Evolutionary conservation across 495 filamentous ascomycete genomes (phyloP).

Genomic region (Lasiosphaeria hispida): DNA sequence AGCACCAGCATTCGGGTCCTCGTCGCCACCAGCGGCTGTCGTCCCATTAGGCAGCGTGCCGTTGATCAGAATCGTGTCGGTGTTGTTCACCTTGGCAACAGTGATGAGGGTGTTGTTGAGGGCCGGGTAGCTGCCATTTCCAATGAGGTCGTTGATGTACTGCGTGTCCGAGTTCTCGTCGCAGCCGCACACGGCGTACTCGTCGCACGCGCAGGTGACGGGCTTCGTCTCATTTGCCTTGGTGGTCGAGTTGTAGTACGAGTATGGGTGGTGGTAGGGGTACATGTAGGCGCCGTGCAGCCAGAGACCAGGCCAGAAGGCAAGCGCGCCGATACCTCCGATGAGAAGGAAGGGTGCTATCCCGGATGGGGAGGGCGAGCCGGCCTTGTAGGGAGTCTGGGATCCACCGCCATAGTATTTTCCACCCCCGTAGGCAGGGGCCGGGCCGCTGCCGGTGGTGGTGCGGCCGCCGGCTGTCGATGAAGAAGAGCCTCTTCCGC

Average conservation of each 20-base stretch:
- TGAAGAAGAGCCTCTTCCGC: conserved; percentile 29
- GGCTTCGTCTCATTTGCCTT: conserved; percentile 65
- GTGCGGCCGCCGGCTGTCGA: conserved; percentile 64
- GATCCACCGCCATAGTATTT: conserved; percentile 79
- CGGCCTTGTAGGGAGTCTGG: conserved; percentile 63
- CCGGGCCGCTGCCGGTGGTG: conserved; percentile 61
- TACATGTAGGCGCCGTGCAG: conserved; percentile 70
- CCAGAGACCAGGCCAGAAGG: conserved; percentile 55
- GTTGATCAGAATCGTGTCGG: conserved; percentile 72
- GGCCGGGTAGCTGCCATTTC: conserved; percentile 58
- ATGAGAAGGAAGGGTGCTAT: conserved; percentile 56
- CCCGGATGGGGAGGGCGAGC: conserved; percentile 57
- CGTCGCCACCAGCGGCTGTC: conserved; percentile 58
- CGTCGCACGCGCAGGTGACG: conserved; percentile 71
- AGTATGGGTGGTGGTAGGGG: conserved; percentile 58
- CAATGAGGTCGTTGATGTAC: conserved; percentile 56
- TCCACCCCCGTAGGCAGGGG: conserved; percentile 62
- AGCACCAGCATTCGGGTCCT: conserved; percentile 39
- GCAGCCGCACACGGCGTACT: conserved; percentile 74
- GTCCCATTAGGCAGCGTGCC: conserved; percentile 86
- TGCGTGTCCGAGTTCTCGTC: conserved; percentile 67
- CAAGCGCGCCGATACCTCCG: conserved; percentile 53
- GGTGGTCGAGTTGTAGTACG: conserved; percentile 56
- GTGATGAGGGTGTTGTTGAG: conserved; percentile 63
- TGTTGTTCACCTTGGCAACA: conserved; percentile 71